Base-by-base conservation (phyloP, 371 early-diverging fungal genomes). In the Mucor irregularis region DNA sequence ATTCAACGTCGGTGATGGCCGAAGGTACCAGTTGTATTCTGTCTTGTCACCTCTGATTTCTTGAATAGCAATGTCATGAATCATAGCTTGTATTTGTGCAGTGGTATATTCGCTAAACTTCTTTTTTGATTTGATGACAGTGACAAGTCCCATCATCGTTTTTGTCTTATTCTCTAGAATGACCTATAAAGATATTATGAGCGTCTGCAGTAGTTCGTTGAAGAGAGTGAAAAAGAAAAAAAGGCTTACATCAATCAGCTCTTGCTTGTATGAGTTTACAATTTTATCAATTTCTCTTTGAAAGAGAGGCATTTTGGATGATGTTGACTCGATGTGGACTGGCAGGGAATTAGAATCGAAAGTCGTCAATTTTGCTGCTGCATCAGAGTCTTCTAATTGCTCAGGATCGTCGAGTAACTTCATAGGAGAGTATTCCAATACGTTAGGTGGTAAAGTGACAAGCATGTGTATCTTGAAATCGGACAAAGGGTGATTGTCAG, bases 41-140 rank as follows among this genome's bases (percentile, higher is more conserved):
- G 49, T 71, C 40, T 72, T 69, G 0, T 50, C 26, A 3, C 66
- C 78, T n/a, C 72, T 61, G 35, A 72, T 67, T 62, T 71, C 73
- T 42, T 77, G 74, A 43, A 69, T 57, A 30, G 74, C 74, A 19
- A 77, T 28, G 37, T 69, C 64, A 40, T 72, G 69, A 35, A 77
- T 74, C 44, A 63, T 71, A 8, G 66, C 58, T 53, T 77, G 74
- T n/a, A 77, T 61, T 51, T 71, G 73, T n/a, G 60, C 60, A 21
- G 68, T 69, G 1, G 78, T 52, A 10, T 74, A 49, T 19, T 66
- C 63, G 13, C 46, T 19, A 25, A 74, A 53, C 14, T 49, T 31
- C 28, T 59, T 66, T 33, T 44, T 51, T 4, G 25, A 34, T 10
- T 53, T 44, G 2, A 56, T 26, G 7, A 53, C 8, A 5, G 14